phyloP scores from a whole-genome alignment of 208 protist genomes.

The Leishmania martiniquensis region DNA sequence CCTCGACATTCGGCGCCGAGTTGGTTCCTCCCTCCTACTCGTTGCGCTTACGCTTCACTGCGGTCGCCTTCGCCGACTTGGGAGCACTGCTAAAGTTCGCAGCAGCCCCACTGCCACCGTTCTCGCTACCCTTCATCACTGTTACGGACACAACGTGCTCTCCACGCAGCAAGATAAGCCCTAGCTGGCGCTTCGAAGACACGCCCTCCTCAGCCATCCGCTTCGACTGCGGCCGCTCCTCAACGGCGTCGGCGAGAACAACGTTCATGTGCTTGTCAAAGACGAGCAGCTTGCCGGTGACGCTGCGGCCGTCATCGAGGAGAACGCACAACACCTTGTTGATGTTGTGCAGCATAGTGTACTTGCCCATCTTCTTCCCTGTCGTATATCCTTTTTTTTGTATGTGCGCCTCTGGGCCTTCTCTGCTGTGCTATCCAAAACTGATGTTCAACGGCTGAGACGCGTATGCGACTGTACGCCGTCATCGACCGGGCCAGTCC shows the following conservation, averaged over 20 bases:
- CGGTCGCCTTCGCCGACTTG: constrained; percentile 42
- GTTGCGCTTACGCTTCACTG: constrained; percentile 39
- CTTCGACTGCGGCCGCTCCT: constrained; percentile 69
- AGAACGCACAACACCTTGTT: constrained; percentile 74
- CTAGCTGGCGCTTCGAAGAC: constrained; percentile 52
- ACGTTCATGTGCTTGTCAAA: constrained; percentile 92
- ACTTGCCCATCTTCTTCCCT: constrained; percentile 65
- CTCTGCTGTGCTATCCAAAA: not conserved
- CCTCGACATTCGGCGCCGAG: not conserved
- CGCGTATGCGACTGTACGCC: not conserved
- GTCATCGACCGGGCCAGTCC: not conserved
- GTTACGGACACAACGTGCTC: constrained; percentile 87
- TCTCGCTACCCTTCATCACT: constrained; percentile 39
- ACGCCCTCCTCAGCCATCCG: constrained; percentile 71
- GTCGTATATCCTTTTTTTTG: constrained; percentile 4
- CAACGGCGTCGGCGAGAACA: constrained; percentile 60
- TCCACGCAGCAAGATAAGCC: constrained; percentile 81
- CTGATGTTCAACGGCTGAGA: not conserved
- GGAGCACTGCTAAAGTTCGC: constrained; percentile 47
- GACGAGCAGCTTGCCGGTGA: constrained; percentile 80
- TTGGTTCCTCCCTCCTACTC: constrained; percentile 5
- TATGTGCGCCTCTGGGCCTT: not conserved
- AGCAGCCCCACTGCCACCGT: constrained; percentile 3
- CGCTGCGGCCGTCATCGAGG: constrained; percentile 72
- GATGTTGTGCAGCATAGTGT: constrained; percentile 86